Percentiles rank a stretch among this genome's conserved stretches.
Conservation (phyloP, 2,329 filamentous ascomycete species). For the Hypomyces rosellus region DNA sequence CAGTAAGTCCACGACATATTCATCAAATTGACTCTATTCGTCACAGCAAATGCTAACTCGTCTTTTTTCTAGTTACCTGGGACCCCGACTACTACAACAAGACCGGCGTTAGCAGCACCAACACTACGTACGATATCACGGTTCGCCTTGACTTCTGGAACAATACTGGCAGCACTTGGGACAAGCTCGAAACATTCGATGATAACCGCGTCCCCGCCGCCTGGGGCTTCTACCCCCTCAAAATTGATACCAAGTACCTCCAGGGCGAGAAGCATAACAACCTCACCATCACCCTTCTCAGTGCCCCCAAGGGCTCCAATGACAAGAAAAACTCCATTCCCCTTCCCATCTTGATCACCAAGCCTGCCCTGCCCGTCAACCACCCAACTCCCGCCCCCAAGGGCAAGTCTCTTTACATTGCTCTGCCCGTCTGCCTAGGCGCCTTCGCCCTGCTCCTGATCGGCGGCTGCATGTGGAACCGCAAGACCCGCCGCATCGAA, state of each 20-base stretch:
- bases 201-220: conserved; percentile 28
- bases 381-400: conserved; percentile 26
- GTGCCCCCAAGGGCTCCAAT: conserved; percentile 27
- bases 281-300: conserved; percentile 42
- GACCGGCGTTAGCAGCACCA: conserved; percentile 30
- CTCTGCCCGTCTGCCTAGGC: conserved; percentile 44
- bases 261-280: conserved; percentile 35
- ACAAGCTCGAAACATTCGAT: conserved; percentile 30
- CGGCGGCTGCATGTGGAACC: conserved; percentile 52
- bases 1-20: conserved; percentile 27
- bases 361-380: conserved; percentile 31
- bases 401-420: conserved; percentile 43
- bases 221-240: conserved; percentile 44
- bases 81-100: conserved; percentile 45
- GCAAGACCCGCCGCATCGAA: conserved; percentile 41
- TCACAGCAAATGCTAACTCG: conserved; percentile 3
- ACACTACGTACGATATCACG: conserved; percentile 25
- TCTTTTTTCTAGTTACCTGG: conserved; percentile 45
- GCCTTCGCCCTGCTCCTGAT: conserved; percentile 42
- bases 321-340: conserved; percentile 36
- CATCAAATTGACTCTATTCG: not conserved
- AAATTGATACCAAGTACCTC: conserved; percentile 33
- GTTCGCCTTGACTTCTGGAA: conserved; percentile 38
- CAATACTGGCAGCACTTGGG: conserved; percentile 29
- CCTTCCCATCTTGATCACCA: conserved; percentile 31